phyloP scores from a whole-genome alignment of 257 asterid genomes.

The Solanum okadae region DNA sequence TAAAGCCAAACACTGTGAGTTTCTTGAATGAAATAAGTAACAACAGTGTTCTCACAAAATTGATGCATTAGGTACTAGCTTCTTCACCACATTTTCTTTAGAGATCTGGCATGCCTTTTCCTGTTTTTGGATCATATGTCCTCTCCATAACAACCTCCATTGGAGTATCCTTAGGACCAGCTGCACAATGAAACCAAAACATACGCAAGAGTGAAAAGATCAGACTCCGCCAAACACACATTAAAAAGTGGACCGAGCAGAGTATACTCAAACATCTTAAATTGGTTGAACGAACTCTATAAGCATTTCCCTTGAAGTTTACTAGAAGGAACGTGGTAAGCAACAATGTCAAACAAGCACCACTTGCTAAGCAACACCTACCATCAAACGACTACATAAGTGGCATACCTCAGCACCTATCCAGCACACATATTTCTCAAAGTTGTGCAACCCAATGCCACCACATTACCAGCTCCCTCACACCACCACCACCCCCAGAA shows the following conservation, averaged over 20 bases:
- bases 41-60: background rate
- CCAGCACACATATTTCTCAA: background rate
- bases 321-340: background rate
- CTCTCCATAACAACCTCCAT: conserved; percentile 63
- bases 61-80: background rate
- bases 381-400: background rate
- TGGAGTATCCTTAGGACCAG: conserved; percentile 88
- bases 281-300: background rate
- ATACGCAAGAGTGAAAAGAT: background rate
- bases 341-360: background rate
- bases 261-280: background rate
- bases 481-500: background rate
- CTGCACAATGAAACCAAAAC: conserved; percentile 31
- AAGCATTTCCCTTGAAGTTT: background rate
- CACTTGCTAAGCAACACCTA: background rate
- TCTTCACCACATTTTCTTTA: conserved; percentile 11
- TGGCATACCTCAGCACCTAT: background rate
- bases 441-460: background rate
- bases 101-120: conserved; percentile 87
- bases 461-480: background rate
- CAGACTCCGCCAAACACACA: background rate
- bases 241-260: background rate
- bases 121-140: conserved; percentile 78
- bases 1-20: background rate
- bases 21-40: background rate